Base-by-base conservation (phyloP, 192 early-diverging fungal genomes). In the Linnemannia schmuckeri region DNA sequence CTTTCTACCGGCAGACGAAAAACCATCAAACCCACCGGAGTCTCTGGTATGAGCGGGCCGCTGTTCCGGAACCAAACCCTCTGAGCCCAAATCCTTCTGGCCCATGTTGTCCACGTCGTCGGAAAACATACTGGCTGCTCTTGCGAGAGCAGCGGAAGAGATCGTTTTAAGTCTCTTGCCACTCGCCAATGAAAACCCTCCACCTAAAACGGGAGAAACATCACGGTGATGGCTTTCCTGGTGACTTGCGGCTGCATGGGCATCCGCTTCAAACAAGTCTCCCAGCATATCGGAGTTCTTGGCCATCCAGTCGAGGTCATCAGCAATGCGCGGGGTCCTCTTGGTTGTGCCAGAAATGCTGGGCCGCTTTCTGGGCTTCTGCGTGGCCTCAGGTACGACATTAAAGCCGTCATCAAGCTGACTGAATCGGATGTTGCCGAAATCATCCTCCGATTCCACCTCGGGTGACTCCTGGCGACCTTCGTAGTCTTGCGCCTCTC, bases 371-470 rank as follows among this genome's bases (percentile, higher is more conserved):
- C 35, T 61, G 9, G 76, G 66, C 20, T 40, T 76, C 27, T 77
- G 76, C 0, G 82, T 76, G 0, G 76, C 52, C 12, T 83, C 75
- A 24, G 70, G 52, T 1, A 74, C 42, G n/a, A 68, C 33, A 40
- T 78, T 78, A 38, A 83, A 83, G 7, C 76, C 82, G 46, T 83
- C 82, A 61, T 83, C 82, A 6, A 83, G 55, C 35, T 83, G 82
- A 70, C 82, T 83, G 61, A 74, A 74, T 27, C 74, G 74, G 22
- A 83, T 83, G 40, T 83, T 78, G 10, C 49, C 76, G 33, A 83
- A 78, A 61, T 78, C 82, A 42, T 83, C 82, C 20, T 83, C 82
- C 3, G 40, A 74, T 4, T 37, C 42, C 5, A 63, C 20, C 17
- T 78, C 76, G 9, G n/a, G 24, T 6, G 33, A 9, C 8, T 49